Evolutionary conservation across 2,329 filamentous ascomycete genomes (phyloP).

Genomic region (Huntiella moniliformis): DNA sequence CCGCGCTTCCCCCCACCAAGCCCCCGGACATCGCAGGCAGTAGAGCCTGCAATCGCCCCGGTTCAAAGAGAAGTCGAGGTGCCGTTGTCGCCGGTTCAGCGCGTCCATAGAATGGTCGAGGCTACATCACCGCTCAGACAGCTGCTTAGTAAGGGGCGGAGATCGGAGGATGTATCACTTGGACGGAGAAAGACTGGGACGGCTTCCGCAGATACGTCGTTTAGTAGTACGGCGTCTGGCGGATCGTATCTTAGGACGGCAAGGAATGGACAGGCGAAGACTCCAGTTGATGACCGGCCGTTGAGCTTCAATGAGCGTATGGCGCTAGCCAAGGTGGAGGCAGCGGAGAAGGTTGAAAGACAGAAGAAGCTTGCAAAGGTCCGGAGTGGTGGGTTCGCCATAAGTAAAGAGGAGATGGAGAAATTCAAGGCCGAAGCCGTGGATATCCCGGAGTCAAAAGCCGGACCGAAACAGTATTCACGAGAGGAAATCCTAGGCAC

Average conservation of each 20-base stretch:
- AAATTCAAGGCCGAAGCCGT: constrained; percentile 38
- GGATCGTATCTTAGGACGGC: constrained; percentile 8
- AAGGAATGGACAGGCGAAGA: constrained; percentile 3
- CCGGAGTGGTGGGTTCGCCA: constrained; percentile 37
- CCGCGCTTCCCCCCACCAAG: background rate
- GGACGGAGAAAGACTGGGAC: constrained; percentile 3
- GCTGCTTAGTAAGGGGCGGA: constrained; percentile 7
- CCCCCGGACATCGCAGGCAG: background rate
- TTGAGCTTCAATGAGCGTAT: constrained; percentile 71
- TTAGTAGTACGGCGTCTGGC: constrained; percentile 3
- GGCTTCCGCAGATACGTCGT: constrained; percentile 1
- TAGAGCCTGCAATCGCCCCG: constrained; percentile 7
- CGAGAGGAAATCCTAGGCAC: constrained; percentile 41
- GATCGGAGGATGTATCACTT: constrained; percentile 8
- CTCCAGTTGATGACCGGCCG: constrained; percentile 18
- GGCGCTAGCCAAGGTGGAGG: constrained; percentile 45
- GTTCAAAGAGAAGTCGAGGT: constrained; percentile 7
- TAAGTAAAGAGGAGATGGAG: constrained; percentile 40
- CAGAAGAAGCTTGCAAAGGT: constrained; percentile 32
- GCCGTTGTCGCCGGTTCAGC: constrained; percentile 9
- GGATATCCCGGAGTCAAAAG: constrained; percentile 31
- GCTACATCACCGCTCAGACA: constrained; percentile 9
- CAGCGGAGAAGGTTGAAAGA: constrained; percentile 30
- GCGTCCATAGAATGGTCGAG: constrained; percentile 8
- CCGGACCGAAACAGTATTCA: constrained; percentile 34